Conservation (phyloP, 1,284 basidiomycete species). For the Termitomyces sp. region DNA sequence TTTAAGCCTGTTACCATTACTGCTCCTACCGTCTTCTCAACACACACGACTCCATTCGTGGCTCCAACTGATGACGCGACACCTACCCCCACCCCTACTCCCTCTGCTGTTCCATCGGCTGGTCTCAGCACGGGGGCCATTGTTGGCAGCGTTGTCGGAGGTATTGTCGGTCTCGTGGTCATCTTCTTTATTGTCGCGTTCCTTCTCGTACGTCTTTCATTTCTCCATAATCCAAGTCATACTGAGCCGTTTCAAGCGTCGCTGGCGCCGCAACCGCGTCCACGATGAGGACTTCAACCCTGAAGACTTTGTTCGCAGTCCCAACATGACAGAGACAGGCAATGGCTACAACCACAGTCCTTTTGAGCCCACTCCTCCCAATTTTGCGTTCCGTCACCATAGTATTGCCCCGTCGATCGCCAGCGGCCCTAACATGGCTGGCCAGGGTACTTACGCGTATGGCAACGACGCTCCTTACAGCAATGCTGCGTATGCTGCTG, state of each 20-base stretch:
- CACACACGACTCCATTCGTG: not conserved
- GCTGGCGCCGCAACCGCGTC: slow-evolving; percentile 26
- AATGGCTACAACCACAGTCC: slow-evolving; percentile 19
- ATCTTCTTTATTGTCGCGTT: slow-evolving; percentile 30
- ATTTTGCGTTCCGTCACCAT: slow-evolving; percentile 29
- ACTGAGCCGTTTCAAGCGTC: slow-evolving; percentile 24
- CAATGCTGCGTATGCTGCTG: not conserved
- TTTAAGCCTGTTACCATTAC: slow-evolving; percentile 10
- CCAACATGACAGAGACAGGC: slow-evolving; percentile 16
- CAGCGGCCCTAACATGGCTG: slow-evolving; percentile 30
- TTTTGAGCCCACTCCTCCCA: slow-evolving; percentile 26
- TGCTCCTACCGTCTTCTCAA: slow-evolving; percentile 10
- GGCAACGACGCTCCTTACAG: slow-evolving; percentile 3
- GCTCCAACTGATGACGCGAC: slow-evolving; percentile 7
- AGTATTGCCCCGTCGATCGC: slow-evolving; percentile 31
- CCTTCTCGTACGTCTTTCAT: slow-evolving; percentile 26
- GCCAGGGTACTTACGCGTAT: slow-evolving; percentile 28
- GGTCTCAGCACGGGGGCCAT: slow-evolving; percentile 31
- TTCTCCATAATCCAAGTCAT: not conserved
- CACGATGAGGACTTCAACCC: slow-evolving; percentile 29
- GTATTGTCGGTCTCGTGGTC: slow-evolving; percentile 27
- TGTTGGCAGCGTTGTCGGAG: slow-evolving; percentile 33
- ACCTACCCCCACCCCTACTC: slow-evolving; percentile 15
- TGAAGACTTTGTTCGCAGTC: slow-evolving; percentile 28
- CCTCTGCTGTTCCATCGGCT: slow-evolving; percentile 18